These are phyloP conservation scores for Saccharomyces uvarum DNA, from an alignment of 1,139 yeast species.

Conservation along the genomic window DNA sequence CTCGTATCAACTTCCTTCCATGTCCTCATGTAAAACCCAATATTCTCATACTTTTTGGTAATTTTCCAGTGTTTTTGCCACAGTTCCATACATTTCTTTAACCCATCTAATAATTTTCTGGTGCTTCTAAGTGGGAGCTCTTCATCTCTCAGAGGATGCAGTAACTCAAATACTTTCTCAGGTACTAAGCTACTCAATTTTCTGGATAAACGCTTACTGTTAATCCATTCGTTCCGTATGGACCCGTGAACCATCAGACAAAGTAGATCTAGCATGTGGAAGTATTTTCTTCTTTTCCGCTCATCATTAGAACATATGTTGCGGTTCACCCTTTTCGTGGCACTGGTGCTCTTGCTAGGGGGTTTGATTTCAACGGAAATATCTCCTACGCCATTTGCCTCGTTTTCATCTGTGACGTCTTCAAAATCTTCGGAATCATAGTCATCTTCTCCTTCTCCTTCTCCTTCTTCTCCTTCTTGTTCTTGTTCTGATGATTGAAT, in stretches of 20 bases:
- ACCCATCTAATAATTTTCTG: slow-evolving; percentile 65
- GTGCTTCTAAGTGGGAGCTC: slow-evolving; percentile 43
- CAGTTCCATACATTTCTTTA: slow-evolving; percentile 52
- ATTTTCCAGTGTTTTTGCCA: slow-evolving; percentile 58
- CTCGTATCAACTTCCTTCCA: slow-evolving; percentile 48
- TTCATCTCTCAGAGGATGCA: slow-evolving; percentile 40
- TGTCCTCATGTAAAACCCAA: slow-evolving; percentile 41
- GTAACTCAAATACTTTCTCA: slow-evolving; percentile 36
- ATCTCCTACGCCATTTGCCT: not conserved
- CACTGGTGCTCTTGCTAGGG: not conserved
- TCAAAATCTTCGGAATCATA: slow-evolving; percentile 36
- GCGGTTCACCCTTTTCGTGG: not conserved
- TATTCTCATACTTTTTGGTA: slow-evolving; percentile 32
- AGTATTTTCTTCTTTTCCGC: slow-evolving; percentile 39
- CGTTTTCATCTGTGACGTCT: slow-evolving; percentile 32
- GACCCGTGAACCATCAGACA: slow-evolving; percentile 59
- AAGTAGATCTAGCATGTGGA: slow-evolving; percentile 55
- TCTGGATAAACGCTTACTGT: slow-evolving; percentile 39
- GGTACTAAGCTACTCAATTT: slow-evolving; percentile 43
- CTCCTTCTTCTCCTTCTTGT: not conserved
- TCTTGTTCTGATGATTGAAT: slow-evolving; percentile 13
- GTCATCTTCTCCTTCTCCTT: slow-evolving; percentile 3
- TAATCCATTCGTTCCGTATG: slow-evolving; percentile 69
- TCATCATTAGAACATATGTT: slow-evolving; percentile 48
- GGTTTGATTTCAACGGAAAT: not conserved